Evolutionary conservation across 306 rosid species (phyloP).

Genomic region (Gillenia trifoliata): DNA sequence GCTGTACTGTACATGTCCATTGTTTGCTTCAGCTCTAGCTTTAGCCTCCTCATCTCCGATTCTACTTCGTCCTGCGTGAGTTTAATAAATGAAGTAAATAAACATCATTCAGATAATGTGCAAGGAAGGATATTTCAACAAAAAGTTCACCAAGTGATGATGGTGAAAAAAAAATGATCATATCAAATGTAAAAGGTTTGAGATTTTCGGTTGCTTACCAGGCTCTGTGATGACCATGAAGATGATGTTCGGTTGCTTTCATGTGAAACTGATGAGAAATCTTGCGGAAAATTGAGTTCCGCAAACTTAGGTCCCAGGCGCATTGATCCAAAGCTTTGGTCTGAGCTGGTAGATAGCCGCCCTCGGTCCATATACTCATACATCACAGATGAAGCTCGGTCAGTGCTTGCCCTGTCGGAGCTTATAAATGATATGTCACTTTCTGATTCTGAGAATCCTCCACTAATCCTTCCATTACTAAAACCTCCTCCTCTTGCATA

Average conservation of each 20-base stretch:
- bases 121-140: not conserved
- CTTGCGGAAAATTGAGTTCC: conserved; percentile 36
- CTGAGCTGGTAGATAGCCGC: conserved; percentile 67
- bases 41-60: conserved; percentile 78
- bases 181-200: not conserved
- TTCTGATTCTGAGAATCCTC: conserved; percentile 57
- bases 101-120: not conserved
- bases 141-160: not conserved
- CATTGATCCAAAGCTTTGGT: conserved; percentile 50
- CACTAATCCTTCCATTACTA: conserved; percentile 29
- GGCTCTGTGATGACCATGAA: conserved; percentile 58
- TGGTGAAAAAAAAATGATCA: not conserved
- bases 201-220: conserved; percentile 33
- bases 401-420: conserved; percentile 78
- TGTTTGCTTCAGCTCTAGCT: conserved; percentile 89
- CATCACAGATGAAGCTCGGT: conserved; percentile 44
- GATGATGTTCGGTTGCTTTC: conserved; percentile 48
- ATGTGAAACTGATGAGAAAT: conserved; percentile 42
- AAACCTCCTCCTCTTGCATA: conserved; percentile 30
- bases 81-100: not conserved
- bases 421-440: conserved; percentile 80
- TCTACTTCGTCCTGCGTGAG: conserved; percentile 67
- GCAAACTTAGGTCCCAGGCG: conserved; percentile 29
- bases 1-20: conserved; percentile 83
- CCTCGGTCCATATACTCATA: conserved; percentile 52